Conservation (phyloP, 148 eudicot genomes). For the Vaccinium corymbosum region DNA sequence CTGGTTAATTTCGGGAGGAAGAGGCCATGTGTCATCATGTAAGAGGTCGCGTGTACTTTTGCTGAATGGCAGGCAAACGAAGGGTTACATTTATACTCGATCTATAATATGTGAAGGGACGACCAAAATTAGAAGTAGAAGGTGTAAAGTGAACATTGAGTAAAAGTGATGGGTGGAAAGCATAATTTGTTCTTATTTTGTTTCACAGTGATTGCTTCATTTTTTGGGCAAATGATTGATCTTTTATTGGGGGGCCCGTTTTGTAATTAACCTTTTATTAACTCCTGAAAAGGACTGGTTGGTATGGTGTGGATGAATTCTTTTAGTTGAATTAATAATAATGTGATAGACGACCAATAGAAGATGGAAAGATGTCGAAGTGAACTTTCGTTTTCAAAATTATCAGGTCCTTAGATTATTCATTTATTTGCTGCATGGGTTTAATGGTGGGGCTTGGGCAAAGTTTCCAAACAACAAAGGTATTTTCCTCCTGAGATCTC, state of each 20-base stretch:
- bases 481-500: too few relatives aligned
- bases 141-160: neutral
- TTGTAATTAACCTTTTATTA: neutral
- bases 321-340: neutral
- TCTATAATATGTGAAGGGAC: neutral
- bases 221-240: conserved; percentile 3
- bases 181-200: neutral
- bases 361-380: neutral
- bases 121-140: neutral
- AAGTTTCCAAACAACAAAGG: too few relatives aligned
- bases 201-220: neutral
- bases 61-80: neutral
- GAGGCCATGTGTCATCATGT: neutral
- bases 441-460: neutral
- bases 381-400: neutral
- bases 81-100: neutral
- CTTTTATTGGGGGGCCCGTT: neutral
- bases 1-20: neutral
- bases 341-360: neutral
- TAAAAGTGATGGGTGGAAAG: neutral
- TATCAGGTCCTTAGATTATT: neutral
- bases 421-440: neutral
- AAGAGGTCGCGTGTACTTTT: neutral
- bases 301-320: neutral
- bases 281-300: neutral